Base-by-base conservation (phyloP, 1,284 basidiomycete genomes). In the Agaricales sp. region DNA sequence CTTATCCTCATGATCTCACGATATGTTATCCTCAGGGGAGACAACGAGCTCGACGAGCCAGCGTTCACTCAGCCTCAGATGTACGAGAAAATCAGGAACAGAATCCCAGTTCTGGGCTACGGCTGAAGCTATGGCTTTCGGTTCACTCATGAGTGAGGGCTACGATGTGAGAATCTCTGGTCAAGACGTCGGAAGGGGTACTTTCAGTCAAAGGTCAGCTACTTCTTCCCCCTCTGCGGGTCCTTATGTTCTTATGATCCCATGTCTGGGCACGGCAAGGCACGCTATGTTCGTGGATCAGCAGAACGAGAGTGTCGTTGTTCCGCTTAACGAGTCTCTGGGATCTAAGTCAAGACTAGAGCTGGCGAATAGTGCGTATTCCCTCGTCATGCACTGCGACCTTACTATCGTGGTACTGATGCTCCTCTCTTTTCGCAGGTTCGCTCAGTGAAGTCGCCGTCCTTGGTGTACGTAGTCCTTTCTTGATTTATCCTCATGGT, bases 271-370 rank as follows among this genome's bases (percentile, higher is more conserved):
- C 14, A 6, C 14, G 39, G 8, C 18, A 8, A 41, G 39, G 21
- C 92, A 95, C 64, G 91, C 89, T 0, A 92, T 93, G 87, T 68
- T 93, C 19, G 87, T 93, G 1, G 81, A 94, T 60, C 92, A 94
- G 63, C 75, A 77, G 58, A 83, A 80, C 0, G 91, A 93, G 61
- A 69, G 73, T 2, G 84, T 89, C 14, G 63, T 80, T 35, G 83
- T 92, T 2, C 91, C 90, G 0, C 65, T 93, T 51, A 92, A 93
- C 58, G 74, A 80, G 43, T 70, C 69, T 13, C 59, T 84, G 25
- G 67, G 73, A n/a, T 73, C 77, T 0, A 63, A 66, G n/a, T 87
- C 87, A 20, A 82, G 77, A 57, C 66, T 92, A 4, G 90, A 92
- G 58, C 70, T 92, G 46, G 89, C 89, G 0, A 92, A 92, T 58